phyloP scores from a whole-genome alignment of 192 early-diverging fungal species.

The Rhizoclosmatium sp. region DNA sequence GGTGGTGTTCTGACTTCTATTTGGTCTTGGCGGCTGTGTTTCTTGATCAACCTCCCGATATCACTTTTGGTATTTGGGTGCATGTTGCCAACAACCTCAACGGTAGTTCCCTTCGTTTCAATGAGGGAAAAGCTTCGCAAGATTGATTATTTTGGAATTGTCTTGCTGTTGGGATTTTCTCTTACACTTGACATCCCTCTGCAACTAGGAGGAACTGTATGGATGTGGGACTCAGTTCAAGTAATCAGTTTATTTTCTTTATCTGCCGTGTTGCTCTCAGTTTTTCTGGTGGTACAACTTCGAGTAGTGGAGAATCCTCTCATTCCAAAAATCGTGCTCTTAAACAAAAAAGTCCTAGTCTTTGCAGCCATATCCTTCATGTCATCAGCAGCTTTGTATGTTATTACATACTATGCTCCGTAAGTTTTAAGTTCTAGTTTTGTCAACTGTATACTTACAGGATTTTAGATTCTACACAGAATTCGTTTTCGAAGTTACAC shows the following conservation, averaged over 20 bases:
- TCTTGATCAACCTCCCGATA: conserved; percentile 77
- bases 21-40: conserved; percentile 53
- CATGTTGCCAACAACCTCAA: no score
- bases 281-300: conserved; percentile 70
- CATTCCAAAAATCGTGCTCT: conserved; percentile 55
- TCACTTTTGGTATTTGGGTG: conserved; percentile 45
- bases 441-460: no score
- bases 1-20: conserved; percentile 78
- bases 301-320: conserved; percentile 72
- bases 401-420: neutral
- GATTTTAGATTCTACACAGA: neutral
- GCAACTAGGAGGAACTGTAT: conserved; percentile 72
- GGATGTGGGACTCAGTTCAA: conserved; percentile 64
- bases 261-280: conserved; percentile 55
- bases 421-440: neutral
- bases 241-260: conserved; percentile 65
- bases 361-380: neutral
- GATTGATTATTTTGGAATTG: conserved; percentile 72
- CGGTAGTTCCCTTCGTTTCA: conserved; percentile 58
- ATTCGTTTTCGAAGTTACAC: neutral
- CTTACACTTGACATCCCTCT: conserved; percentile 68
- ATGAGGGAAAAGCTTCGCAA: conserved; percentile 62
- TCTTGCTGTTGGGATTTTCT: conserved; percentile 54
- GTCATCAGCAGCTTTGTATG: neutral
- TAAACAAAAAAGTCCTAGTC: neutral